Evolutionary conservation across 139 green algal species (phyloP), one percentile per base, ranked within the genome.

Genomic region (Nannochloris sp.): DNA sequence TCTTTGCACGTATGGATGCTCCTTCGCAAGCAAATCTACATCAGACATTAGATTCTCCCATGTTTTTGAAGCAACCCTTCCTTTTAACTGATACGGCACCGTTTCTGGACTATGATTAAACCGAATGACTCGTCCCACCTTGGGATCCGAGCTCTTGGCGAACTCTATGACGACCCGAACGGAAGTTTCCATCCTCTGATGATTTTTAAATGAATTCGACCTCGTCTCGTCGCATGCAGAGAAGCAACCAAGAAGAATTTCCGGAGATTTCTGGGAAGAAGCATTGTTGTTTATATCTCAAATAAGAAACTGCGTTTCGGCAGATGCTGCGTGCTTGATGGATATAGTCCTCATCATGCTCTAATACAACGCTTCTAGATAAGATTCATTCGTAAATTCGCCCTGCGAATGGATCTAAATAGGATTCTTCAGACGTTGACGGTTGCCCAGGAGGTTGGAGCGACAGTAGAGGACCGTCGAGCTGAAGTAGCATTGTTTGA

Each of bases 121-220:
- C 3, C 53, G 51, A 61, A 81, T 80, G 11, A 62, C 50, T 2
- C 74, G 65, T 4, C 55, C 57, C 1, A 48, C 21, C 11, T 71
- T 61, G 6, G 59, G 18, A 8, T 60, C 34, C 19, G 44, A 75
- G n/a, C 61, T 48, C 19, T 61, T 58, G 25, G 60, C 24, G 46
- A 80, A 80, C 48, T 80, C 74, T 3, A 80, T 60, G 4, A 62
- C 43, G 1, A 80, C 74, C 18, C 74, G 69, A 6, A 46, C 49
- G 27, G 56, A 57, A 2, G 31, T 76, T 60, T 80, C 64, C 34
- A 40, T 40, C 8, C 34, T 40, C 34, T 40, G 2, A 4, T 40
- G 8, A 40, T 40, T 40, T 40, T 29, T 29, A 1, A 4, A 29
- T 29, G 27, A 29, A 29, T 29, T 7, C 1, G 27, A 29, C 4